Evolutionary conservation across 75 land plant species (phyloP), one percentile per base, ranked within the genome.

Genomic region (Sequoiadendron giganteum): DNA sequence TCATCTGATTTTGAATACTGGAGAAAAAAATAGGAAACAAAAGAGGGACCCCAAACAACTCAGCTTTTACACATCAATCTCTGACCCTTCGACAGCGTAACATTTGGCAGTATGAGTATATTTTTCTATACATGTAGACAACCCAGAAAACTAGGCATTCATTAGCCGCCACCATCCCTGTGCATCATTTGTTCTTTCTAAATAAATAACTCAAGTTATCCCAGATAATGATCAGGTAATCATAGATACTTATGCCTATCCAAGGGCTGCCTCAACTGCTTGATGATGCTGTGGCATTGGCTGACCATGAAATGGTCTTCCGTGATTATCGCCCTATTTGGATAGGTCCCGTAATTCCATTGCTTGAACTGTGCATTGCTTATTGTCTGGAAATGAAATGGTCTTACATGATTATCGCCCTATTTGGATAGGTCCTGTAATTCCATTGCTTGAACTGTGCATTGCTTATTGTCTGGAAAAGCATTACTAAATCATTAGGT

Each of bases 391-490:
- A 58, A 86, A 84, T 84, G 36, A 30, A n/a, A 48, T 30, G 85
- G 56, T 49, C 72, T 68, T 68, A 68, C n/a, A 28, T 91, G 87
- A 36, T 86, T 87, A 84, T 82, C 83, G 1, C 90, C 88, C 48
- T 92, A 93, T 87, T 94, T 96, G 15, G 99, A 96, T 48, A 96
- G 92, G 83, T 94, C 94, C 49, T 90, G 90, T 75, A 94, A 88
- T 38, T 95, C 95, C 94, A 96, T 90, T 16, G 95, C 94, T 89
- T 97, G 97, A 75, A 96, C 92, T 15, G 96, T 95, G 61, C 97
- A 78, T 85, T 96, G 95, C 92, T 87, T 96, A 92, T 97, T 97
- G 42, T 97, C 97, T 97, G 95, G 85, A 58, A 86, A 86, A 68
- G 13, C 58, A 49, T 49, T 25, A 52, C 14, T 28, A 52, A 0